A percentile compares a stretch with the other conserved stretches of the same genome.
phyloP scores from a whole-genome alignment of 2,329 filamentous ascomycete genomes.

The Raffaelea arxii region DNA sequence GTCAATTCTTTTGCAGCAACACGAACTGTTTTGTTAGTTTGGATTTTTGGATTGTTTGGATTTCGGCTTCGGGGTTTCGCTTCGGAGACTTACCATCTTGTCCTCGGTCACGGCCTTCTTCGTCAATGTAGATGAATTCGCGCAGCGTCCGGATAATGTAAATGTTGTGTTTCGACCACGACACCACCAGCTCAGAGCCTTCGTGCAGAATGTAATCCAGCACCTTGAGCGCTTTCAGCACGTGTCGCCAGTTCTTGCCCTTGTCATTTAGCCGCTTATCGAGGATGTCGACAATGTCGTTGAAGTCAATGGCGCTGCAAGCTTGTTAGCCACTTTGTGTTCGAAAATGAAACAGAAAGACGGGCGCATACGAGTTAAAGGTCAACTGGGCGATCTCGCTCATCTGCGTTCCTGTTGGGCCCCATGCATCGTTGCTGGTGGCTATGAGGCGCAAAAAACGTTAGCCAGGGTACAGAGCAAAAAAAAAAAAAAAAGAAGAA shows the following conservation, averaged over 20 bases:
- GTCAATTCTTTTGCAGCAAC: conserved; percentile 95
- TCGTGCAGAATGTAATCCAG: conserved; percentile 97
- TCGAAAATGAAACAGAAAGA: conserved; percentile 26
- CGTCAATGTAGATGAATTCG: conserved; percentile 94
- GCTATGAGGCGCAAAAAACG: conserved; percentile 43
- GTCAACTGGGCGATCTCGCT: conserved; percentile 96
- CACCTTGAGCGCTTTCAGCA: conserved; percentile 94
- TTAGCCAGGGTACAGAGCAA: neutral
- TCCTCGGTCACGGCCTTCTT: conserved; percentile 89
- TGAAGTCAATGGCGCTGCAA: conserved; percentile 90
- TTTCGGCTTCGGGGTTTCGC: too few relatives aligned
- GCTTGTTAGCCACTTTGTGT: too few relatives aligned
- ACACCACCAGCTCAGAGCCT: conserved; percentile 90
- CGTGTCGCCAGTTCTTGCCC: conserved; percentile 98
- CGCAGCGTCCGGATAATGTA: conserved; percentile 98
- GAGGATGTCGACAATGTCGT: conserved; percentile 99
- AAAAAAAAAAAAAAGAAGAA: neutral
- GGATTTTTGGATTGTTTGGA: too few relatives aligned
- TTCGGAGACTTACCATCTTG: conserved; percentile 84
- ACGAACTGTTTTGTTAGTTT: conserved; percentile 72
- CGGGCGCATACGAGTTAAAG: conserved; percentile 81
- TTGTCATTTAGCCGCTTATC: conserved; percentile 98
- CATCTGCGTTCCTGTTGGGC: conserved; percentile 96
- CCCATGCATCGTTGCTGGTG: conserved; percentile 98
- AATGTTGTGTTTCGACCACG: conserved; percentile 95